Percentiles rank a stretch among this genome's conserved stretches.
Conservation (phyloP, 2,329 filamentous ascomycete genomes). For the Aspergillus costaricaensis region DNA sequence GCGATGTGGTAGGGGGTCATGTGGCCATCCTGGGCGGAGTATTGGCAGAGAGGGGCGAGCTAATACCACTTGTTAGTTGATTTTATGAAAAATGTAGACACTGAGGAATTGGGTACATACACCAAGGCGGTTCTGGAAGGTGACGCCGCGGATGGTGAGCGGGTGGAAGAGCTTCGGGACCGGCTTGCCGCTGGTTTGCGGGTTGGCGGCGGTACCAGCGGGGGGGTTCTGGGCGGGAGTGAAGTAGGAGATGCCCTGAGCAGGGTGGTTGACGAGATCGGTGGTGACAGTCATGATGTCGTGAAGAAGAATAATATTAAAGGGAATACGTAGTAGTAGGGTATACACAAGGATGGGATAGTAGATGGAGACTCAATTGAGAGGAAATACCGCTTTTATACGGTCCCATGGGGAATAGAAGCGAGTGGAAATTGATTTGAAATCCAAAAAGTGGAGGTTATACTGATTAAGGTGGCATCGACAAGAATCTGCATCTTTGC, state of each 20-base stretch:
- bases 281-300: slow-evolving; percentile 20
- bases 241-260: slow-evolving; percentile 46
- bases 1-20: slow-evolving; percentile 79
- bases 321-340: too few species aligned
- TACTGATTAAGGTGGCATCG: not conserved
- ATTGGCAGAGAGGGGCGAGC: slow-evolving; percentile 67
- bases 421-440: not conserved
- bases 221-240: slow-evolving; percentile 40
- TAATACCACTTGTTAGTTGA: slow-evolving; percentile 14
- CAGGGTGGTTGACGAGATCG: slow-evolving; percentile 40
- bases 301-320: too few species aligned
- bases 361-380: not conserved
- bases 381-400: not conserved
- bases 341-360: not conserved
- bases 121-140: slow-evolving; percentile 55
- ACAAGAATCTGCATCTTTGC: not conserved
- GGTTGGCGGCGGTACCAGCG: slow-evolving; percentile 41
- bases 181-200: slow-evolving; percentile 42
- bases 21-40: slow-evolving; percentile 69
- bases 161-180: slow-evolving; percentile 61
- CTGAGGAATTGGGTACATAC: slow-evolving; percentile 7
- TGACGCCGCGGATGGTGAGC: slow-evolving; percentile 59
- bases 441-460: not conserved
- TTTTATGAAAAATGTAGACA: too few species aligned
- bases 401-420: not conserved